Conservation (phyloP, 2,329 filamentous ascomycete species). For the Esteya vermicola region DNA sequence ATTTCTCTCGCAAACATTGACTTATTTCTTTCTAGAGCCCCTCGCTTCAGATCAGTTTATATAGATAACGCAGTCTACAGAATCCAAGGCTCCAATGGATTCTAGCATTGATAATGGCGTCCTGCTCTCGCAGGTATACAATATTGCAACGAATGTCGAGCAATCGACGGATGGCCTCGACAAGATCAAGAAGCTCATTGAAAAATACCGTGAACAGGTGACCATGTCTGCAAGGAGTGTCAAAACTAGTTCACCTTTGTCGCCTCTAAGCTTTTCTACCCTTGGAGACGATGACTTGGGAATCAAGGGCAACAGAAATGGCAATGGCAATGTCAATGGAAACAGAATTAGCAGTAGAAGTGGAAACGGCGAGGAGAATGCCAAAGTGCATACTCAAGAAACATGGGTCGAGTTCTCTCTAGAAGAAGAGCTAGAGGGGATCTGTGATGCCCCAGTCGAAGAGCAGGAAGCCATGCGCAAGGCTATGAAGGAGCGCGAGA, state of each 20-base stretch:
- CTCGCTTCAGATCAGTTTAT: no score
- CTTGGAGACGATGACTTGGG: no score
- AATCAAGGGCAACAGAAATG: no score
- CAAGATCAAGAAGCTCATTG: background rate
- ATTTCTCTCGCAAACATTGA: no score
- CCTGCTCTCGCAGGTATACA: no score
- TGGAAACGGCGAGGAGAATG: background rate
- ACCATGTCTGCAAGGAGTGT: background rate
- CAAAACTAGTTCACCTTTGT: background rate
- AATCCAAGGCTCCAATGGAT: no score
- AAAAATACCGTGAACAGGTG: background rate
- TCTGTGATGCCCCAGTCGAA: conserved; percentile 5
- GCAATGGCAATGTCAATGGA: background rate
- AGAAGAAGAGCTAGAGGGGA: conserved; percentile 10
- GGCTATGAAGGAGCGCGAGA: conserved; percentile 3
- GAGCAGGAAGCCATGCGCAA: conserved; percentile 5
- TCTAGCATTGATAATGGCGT: no score
- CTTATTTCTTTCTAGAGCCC: no score
- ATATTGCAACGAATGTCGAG: no score
- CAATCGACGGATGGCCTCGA: no score
- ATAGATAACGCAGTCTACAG: no score
- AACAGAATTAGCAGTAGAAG: background rate
- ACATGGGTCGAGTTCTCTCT: conserved; percentile 6
- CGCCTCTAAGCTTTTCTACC: no score
- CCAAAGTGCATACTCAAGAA: background rate